Evolutionary conservation across 2,329 filamentous ascomycete genomes (phyloP), one percentile per base, ranked within the genome.

Genomic region (Aureobasidium zeae): DNA sequence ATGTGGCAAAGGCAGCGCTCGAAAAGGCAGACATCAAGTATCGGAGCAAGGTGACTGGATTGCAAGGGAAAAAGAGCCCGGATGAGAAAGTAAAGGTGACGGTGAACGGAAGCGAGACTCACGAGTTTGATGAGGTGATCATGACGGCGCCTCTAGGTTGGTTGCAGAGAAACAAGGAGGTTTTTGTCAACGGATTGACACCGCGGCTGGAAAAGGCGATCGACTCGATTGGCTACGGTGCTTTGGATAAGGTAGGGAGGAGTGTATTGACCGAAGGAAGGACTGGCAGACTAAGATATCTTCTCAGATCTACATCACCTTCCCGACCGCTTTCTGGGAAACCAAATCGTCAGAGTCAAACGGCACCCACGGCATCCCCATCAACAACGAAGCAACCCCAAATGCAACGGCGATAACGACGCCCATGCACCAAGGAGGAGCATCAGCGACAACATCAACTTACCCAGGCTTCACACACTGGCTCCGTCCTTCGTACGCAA

Each of bases 381-480:
- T 69, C 68, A 47, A 38, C 20, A 33, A 45, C 13, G 13, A 24
- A 19, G 48, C 42, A 24, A 54, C 55, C 16, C 59, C 64, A 21
- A 66, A 65, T 45, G 56, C 63, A 5, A 59, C 59, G 31, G 61
- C 59, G 17, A 63, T 56, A 45, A 57, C 54, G n/a, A 57, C 53
- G 13, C 60, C 65, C 1, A 39, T 62, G 7, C 61, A 64, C 47
- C 57, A 53, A 44, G 17, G 48, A 26, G 19, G 46, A 50, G 43
- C 50, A 17, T 45, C 49, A 4, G 49, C 46, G 25, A 41, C 44
- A 51, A 61, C 21, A 59, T 58, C 64, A 24, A 64, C 64, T 33
- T 67, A 75, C 25, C 71, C 79, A 4, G 78, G 81, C 17, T 88
- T 89, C 61, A 79, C 77, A 31, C 79, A 86, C 56, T 93, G 86